Evolutionary conservation across 352 stramenopile genomes (phyloP), one percentile per base, ranked within the genome.

Genomic region (Pythium rishiriense): DNA sequence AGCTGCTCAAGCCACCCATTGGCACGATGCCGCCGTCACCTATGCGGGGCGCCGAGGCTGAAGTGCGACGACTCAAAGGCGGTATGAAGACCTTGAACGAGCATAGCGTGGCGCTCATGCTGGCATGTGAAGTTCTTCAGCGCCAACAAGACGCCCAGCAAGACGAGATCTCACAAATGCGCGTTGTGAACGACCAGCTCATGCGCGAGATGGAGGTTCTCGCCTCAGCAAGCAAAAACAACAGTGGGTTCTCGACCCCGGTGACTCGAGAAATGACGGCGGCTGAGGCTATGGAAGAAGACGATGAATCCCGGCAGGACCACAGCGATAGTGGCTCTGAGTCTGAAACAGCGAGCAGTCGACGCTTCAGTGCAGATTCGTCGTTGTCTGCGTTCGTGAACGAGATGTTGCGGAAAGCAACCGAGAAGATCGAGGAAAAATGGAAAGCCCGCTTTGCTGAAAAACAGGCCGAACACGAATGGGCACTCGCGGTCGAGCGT

Each of bases 391-490:
- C 73, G n/a, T 91, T 87, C 60, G 81, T 93, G 47, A 81, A 83
- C 26, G 72, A 81, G 35, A 87, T 91, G 50, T 60, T 93, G 41
- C 82, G 88, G 42, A 85, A 86, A 37, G 85, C 85, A 3, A 91
- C 85, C 1, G 81, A 93, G 41, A 82, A 90, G 54, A 93, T 93
- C 43, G 83, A 93, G 59, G 78, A 90, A 26, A 93, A 91, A 56
- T 93, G 85, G 85, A 90, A 87, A 56, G 71, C 71, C 25, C 78
- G 85, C 11, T 91, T 93, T 59, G 76, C 81, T 0, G 80, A 90
- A 39, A 81, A 91, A 53, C 56, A 86, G 14, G 76, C 68, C 1
- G 85, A 93, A 25, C 79, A 91, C 28, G 83, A 91, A 42, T 78
- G 84, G 33, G 82, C 82, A 7, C 55, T 93, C 31, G 70, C 78